Evolutionary conservation across 805 yeast genomes (phyloP).

Genomic region (Schwanniomyces occidentalis): DNA sequence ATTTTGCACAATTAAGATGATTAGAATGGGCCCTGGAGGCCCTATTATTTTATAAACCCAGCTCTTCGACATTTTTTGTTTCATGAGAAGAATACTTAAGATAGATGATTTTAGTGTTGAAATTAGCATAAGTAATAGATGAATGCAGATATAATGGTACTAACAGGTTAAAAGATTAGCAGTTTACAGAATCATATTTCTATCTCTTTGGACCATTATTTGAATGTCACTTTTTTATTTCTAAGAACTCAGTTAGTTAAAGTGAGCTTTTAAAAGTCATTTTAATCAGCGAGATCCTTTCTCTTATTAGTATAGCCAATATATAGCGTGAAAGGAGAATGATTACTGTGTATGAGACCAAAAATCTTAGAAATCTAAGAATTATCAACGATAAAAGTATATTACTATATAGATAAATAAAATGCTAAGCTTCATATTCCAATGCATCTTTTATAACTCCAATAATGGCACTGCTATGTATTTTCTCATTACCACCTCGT

Average conservation of each 20-base stretch:
- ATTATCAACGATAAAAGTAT: no score
- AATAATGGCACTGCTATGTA: conserved; percentile 86
- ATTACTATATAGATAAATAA: background rate
- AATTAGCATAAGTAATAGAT: no score
- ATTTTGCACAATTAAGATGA: no score
- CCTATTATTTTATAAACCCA: conserved; percentile 23
- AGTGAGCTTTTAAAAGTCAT: no score
- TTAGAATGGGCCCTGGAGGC: conserved; percentile 25
- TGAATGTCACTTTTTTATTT: no score
- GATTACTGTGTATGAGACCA: background rate
- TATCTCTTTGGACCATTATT: no score
- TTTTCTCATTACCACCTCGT: conserved; percentile 87
- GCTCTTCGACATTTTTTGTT: conserved; percentile 26
- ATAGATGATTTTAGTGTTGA: conserved; percentile 22
- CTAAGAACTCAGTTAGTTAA: no score
- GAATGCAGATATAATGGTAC: no score
- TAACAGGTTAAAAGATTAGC: no score
- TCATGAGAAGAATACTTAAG: conserved; percentile 23
- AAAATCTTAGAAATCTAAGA: background rate
- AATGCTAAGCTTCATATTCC: conserved; percentile 31
- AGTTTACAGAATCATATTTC: no score
- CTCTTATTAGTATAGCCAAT: no score
- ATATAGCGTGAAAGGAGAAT: background rate
- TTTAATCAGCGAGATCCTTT: no score
- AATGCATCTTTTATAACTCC: conserved; percentile 77